These are phyloP conservation scores for Claviceps pusilla DNA, from an alignment of 2,329 filamentous ascomycete genomes.

Conservation along the genomic window DNA sequence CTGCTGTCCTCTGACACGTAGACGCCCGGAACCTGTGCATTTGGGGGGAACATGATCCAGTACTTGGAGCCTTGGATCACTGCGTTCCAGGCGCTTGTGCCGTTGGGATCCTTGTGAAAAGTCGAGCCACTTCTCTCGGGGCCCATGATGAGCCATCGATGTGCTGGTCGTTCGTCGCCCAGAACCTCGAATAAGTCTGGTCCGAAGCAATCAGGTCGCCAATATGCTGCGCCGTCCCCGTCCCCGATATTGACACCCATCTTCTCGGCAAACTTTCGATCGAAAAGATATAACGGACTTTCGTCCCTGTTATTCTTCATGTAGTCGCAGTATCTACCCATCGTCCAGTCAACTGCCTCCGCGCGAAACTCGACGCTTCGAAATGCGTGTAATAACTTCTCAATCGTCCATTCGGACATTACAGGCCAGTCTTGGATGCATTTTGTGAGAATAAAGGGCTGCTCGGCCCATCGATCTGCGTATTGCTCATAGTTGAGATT, in stretches of 20 bases:
- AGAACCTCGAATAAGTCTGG: slow-evolving; percentile 73
- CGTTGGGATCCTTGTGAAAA: slow-evolving; percentile 76
- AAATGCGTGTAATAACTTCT: slow-evolving; percentile 50
- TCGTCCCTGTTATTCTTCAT: slow-evolving; percentile 70
- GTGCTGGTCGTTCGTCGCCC: slow-evolving; percentile 63
- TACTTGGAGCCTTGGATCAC: slow-evolving; percentile 84
- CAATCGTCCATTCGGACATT: slow-evolving; percentile 57
- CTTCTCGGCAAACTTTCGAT: slow-evolving; percentile 73
- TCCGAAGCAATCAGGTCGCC: slow-evolving; percentile 70
- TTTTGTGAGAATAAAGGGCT: slow-evolving; percentile 73
- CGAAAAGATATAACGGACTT: slow-evolving; percentile 84
- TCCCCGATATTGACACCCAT: slow-evolving; percentile 55
- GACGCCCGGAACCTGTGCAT: slow-evolving; percentile 67
- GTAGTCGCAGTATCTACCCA: slow-evolving; percentile 68
- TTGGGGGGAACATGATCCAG: slow-evolving; percentile 95
- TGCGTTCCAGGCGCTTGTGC: slow-evolving; percentile 79
- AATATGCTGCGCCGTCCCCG: slow-evolving; percentile 45
- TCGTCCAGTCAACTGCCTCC: slow-evolving; percentile 84
- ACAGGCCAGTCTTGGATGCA: slow-evolving; percentile 73
- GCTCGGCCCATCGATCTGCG: slow-evolving; percentile 56
- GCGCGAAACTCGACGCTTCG: slow-evolving; percentile 60
- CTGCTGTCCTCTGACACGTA: slow-evolving; percentile 79
- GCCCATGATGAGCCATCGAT: slow-evolving; percentile 85
- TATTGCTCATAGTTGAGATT: slow-evolving; percentile 62
- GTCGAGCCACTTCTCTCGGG: slow-evolving; percentile 79